phyloP scores from a whole-genome alignment of 257 asterid species.

The Nemophila menziesii region DNA sequence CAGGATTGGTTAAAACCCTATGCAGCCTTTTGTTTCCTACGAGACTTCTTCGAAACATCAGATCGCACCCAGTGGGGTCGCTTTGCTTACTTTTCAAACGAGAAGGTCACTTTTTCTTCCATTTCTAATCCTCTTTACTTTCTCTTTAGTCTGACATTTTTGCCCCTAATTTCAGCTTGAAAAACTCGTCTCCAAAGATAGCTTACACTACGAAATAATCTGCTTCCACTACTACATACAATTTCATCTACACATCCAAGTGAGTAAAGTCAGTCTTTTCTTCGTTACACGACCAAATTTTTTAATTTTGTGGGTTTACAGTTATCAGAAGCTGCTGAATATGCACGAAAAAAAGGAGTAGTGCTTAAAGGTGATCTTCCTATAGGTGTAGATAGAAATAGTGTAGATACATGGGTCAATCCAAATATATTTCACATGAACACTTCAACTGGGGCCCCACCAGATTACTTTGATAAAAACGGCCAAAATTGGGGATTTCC shows the following conservation, averaged over 20 bases:
- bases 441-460: constrained; percentile 98
- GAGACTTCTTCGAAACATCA: constrained; percentile 96
- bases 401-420: constrained; percentile 96
- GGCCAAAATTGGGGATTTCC: constrained; percentile 99
- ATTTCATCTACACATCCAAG: constrained; percentile 79
- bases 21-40: constrained; percentile 89
- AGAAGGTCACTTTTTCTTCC: constrained; percentile 36
- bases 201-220: constrained; percentile 57
- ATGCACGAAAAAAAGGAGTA: constrained; percentile 80
- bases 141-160: constrained; percentile 9
- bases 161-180: constrained; percentile 57
- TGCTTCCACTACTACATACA: constrained; percentile 86
- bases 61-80: constrained; percentile 97
- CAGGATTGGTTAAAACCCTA: constrained; percentile 94
- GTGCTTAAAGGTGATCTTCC: constrained; percentile 95
- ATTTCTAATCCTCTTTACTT: not conserved
- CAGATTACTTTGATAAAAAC: constrained; percentile 91
- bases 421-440: constrained; percentile 90
- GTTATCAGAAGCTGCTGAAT: constrained; percentile 88
- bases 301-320: constrained; percentile 21
- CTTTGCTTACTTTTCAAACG: constrained; percentile 53
- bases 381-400: constrained; percentile 84
- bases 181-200: constrained; percentile 64
- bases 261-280: constrained; percentile 18
- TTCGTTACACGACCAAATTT: not conserved